Conservation (phyloP, 2,329 filamentous ascomycete genomes). For the Helminthosporium solani region DNA sequence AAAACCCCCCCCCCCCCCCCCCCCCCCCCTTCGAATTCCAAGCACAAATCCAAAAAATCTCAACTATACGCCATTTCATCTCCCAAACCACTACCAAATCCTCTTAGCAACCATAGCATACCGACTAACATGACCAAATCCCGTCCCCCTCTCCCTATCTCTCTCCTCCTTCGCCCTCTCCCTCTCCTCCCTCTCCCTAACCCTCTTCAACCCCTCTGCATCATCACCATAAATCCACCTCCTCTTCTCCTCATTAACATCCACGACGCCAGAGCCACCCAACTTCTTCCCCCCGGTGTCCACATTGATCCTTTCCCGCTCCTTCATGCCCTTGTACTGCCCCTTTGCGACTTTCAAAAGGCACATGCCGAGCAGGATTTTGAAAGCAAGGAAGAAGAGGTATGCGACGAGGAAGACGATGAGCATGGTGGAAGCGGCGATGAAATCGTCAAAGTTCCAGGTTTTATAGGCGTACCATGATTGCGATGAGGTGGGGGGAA, state of each 20-base stretch:
- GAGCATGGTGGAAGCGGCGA: slow-evolving; percentile 77
- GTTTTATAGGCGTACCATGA: slow-evolving; percentile 26
- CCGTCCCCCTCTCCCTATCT: slow-evolving; percentile 53
- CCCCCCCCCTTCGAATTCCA: no score
- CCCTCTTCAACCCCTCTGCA: slow-evolving; percentile 63
- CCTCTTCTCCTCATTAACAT: slow-evolving; percentile 84
- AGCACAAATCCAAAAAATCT: no score
- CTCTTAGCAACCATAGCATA: slow-evolving; percentile 97
- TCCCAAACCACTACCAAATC: slow-evolving; percentile 69
- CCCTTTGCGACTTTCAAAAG: slow-evolving; percentile 77
- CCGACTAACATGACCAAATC: slow-evolving; percentile 67
- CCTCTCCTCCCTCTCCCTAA: slow-evolving; percentile 63
- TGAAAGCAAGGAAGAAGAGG: slow-evolving; percentile 76
- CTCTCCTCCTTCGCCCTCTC: slow-evolving; percentile 60
- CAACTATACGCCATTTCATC: no score
- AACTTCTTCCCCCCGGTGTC: slow-evolving; percentile 72
- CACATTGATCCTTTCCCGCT: slow-evolving; percentile 56
- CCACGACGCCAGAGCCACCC: slow-evolving; percentile 81
- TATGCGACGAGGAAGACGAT: slow-evolving; percentile 84
- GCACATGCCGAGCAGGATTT: slow-evolving; percentile 84
- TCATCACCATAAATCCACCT: slow-evolving; percentile 87
- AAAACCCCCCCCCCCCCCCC: no score
- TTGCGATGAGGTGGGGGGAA: slow-evolving; percentile 35
- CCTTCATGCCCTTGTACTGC: slow-evolving; percentile 79
- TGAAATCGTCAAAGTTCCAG: slow-evolving; percentile 71